Evolutionary conservation across 768 basidiomycete genomes (phyloP).

Genomic region (Lactifluus echinatus): DNA sequence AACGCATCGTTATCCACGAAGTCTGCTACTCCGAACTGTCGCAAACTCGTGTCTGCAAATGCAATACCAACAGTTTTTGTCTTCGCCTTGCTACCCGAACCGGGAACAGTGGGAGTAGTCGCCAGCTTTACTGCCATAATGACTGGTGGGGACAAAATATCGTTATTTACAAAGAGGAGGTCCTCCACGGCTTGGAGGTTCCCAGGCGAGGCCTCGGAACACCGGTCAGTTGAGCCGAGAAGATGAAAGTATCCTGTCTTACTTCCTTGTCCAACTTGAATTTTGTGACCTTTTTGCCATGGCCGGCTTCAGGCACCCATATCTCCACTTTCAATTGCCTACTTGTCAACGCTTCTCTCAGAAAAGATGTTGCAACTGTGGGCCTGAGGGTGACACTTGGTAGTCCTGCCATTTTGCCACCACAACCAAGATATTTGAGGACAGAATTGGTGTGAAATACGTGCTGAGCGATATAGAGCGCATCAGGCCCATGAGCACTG

Average conservation of each 20-base stretch:
- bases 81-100: constrained; percentile 41
- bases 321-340: constrained; percentile 92
- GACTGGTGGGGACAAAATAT: constrained; percentile 76
- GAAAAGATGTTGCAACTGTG: constrained; percentile 68
- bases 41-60: constrained; percentile 82
- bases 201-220: constrained; percentile 59
- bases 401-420: constrained; percentile 49
- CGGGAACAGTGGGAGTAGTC: constrained; percentile 37
- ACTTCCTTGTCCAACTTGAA: constrained; percentile 81
- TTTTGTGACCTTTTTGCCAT: constrained; percentile 64
- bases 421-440: constrained; percentile 78
- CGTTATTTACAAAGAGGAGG: constrained; percentile 68
- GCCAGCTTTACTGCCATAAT: constrained; percentile 82
- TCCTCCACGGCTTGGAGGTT: constrained; percentile 49
- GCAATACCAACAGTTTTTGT: constrained; percentile 75
- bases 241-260: constrained; percentile 17
- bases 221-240: not conserved
- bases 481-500: constrained; percentile 83
- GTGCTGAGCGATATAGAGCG: constrained; percentile 75
- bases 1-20: constrained; percentile 94
- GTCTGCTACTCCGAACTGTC: constrained; percentile 82
- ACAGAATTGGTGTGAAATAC: constrained; percentile 86
- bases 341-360: constrained; percentile 83
- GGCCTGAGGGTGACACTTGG: constrained; percentile 72
- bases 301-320: constrained; percentile 65